Evolutionary conservation across 208 protist genomes (phyloP).

Genomic region (Borovskyia barvae): DNA sequence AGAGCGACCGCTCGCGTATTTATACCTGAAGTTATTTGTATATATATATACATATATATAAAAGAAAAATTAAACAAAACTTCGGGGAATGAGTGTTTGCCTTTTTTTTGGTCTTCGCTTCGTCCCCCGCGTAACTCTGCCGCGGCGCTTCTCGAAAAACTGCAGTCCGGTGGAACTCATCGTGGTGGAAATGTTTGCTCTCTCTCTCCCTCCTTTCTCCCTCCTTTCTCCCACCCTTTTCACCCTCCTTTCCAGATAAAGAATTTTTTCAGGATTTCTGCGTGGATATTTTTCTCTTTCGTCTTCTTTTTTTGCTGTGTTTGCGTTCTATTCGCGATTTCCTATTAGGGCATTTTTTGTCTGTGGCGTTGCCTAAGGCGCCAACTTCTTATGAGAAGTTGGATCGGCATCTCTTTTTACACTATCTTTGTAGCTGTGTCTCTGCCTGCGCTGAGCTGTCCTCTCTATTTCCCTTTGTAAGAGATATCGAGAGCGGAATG

Average conservation of each 20-base stretch:
- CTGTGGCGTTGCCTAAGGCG: too few species aligned
- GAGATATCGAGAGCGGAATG: neutral
- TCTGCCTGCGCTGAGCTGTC: neutral
- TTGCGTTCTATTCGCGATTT: neutral
- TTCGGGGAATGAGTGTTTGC: too few species aligned
- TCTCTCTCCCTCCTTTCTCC: neutral
- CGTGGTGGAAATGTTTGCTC: constrained; percentile 1
- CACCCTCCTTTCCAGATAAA: neutral
- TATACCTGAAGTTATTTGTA: too few species aligned
- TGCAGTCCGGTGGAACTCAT: too few species aligned
- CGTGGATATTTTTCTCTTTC: neutral
- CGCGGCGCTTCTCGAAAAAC: too few species aligned
- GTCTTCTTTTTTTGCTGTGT: neutral
- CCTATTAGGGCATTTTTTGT: too few species aligned
- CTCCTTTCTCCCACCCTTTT: neutral
- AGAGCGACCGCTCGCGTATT: too few species aligned
- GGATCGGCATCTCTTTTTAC: neutral
- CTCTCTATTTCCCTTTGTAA: neutral
- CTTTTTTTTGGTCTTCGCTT: too few species aligned
- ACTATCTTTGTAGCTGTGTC: constrained; percentile 1
- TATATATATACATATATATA: too few species aligned
- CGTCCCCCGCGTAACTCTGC: too few species aligned
- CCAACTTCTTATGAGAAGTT: too few species aligned
- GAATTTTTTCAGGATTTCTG: neutral
- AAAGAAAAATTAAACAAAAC: too few species aligned